Evolutionary conservation across 208 protist species (phyloP), one percentile per base, ranked within the genome.

Genomic region (Leptomonas pyrrhocoris): DNA sequence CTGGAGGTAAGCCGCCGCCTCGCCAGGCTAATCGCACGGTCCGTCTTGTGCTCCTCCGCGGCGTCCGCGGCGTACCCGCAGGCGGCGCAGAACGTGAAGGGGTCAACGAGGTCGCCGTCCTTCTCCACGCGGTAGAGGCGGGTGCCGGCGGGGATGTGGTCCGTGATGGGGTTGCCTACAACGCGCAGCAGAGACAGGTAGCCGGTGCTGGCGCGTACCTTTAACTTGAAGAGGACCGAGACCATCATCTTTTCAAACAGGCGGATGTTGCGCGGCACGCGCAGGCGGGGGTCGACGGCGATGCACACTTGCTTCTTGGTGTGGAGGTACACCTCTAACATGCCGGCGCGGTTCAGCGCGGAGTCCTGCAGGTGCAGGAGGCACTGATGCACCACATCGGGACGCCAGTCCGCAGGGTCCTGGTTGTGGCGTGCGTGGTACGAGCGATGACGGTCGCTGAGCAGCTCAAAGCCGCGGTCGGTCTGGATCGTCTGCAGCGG

Each of bases 191-290:
- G 94, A 40, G 93, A 97, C 36, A 98, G 80, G 58, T 95, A 90
- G 53, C 89, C 89, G 25, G 82, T 77, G 38, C 91, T 87, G 51
- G 85, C 85, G 49, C 97, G 83, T 72, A 99, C 98, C 77, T 95
- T 98, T 48, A 99, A 92, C 83, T 99, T 99, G 83, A 99, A 97
- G 50, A 99, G 89, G 42, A 99, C 86, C 79, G 98, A 95, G 16
- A 99, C 98, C 98, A 99, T 99, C 73, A 99, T 95, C 65, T 97
- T 98, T 55, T 96, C 85, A 80, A 99, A 99, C 19, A 99, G 91
- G 25, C 98, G 92, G 77, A 98, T 99, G 21, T 99, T 99, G 43
- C 99, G 90, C 27, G 99, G 99, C 31, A 99, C 98, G 40, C 98
- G 93, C 49, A 98, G 94, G 25, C 98, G 90, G 11, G 99, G 98